These are phyloP conservation scores for Ploettnerulaceae sp. DNA, from an alignment of 2,329 filamentous ascomycete genomes.

Conservation along the genomic window DNA sequence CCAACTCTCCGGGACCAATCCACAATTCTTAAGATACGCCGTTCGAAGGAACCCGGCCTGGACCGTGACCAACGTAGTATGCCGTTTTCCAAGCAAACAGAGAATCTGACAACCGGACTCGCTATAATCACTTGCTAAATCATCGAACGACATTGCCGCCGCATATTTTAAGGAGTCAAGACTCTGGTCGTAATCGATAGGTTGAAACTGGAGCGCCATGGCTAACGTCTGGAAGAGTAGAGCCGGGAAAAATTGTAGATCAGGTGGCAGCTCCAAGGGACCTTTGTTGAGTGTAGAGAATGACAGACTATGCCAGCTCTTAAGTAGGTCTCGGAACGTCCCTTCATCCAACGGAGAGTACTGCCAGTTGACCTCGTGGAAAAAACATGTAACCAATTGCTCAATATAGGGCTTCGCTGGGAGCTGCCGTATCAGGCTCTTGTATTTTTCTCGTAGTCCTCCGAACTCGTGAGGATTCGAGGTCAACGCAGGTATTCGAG, in stretches of 20 bases:
- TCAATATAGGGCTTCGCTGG: constrained; percentile 51
- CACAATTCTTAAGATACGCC: constrained; percentile 54
- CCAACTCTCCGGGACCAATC: constrained; percentile 50
- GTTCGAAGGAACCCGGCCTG: constrained; percentile 53
- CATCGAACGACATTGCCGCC: constrained; percentile 54
- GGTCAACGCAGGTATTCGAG: constrained; percentile 17
- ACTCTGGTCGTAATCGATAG: constrained; percentile 42
- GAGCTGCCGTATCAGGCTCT: constrained; percentile 52
- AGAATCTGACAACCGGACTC: constrained; percentile 51
- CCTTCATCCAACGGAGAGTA: constrained; percentile 53
- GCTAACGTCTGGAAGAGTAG: constrained; percentile 56
- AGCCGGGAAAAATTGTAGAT: constrained; percentile 53
- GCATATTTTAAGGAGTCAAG: constrained; percentile 56
- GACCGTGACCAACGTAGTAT: constrained; percentile 52
- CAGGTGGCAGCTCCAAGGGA: constrained; percentile 45
- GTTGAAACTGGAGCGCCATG: constrained; percentile 48
- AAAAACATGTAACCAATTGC: constrained; percentile 49
- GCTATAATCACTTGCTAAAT: constrained; percentile 56
- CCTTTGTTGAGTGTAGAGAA: constrained; percentile 47
- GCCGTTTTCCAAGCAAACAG: constrained; percentile 50
- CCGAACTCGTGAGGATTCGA: constrained; percentile 34
- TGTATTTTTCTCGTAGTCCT: constrained; percentile 52
- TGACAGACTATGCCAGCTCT: constrained; percentile 50
- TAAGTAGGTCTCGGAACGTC: constrained; percentile 47
- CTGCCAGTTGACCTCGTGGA: constrained; percentile 54